A percentile compares a stretch with the other conserved stretches of the same genome.
phyloP scores from a whole-genome alignment of 495 filamentous ascomycete genomes.

The Lasiosphaeria miniovina region DNA sequence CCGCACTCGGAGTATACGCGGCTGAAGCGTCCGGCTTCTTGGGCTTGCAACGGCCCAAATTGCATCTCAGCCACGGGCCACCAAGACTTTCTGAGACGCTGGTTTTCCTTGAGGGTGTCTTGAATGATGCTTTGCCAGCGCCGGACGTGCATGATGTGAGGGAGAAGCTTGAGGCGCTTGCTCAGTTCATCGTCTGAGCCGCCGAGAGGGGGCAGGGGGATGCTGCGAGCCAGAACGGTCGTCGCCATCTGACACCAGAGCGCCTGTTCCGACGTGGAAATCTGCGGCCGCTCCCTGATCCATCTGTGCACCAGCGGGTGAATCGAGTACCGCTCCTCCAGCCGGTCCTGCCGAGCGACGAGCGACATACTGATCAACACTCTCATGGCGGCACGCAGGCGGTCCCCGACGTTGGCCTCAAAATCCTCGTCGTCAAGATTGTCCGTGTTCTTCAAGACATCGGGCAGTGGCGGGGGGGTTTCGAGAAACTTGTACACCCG shows the following conservation, averaged over 20 bases:
- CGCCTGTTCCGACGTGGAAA: conserved; percentile 9
- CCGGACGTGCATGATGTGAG: conserved; percentile 10
- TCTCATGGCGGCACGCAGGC: background rate
- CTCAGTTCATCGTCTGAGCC: background rate
- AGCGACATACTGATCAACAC: conserved; percentile 8
- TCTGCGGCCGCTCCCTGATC: conserved; percentile 9
- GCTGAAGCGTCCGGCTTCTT: conserved; percentile 11
- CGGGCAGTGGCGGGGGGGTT: no score
- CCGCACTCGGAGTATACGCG: conserved; percentile 9
- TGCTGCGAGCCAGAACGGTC: background rate
- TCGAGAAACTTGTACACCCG: no score
- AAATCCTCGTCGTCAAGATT: background rate
- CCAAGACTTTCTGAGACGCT: background rate
- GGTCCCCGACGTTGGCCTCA: conserved; percentile 2
- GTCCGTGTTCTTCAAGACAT: no score
- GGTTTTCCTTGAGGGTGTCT: conserved; percentile 2
- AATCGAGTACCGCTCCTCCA: conserved; percentile 6
- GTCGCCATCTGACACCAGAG: conserved; percentile 8
- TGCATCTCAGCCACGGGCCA: conserved; percentile 5
- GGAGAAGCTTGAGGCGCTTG: conserved; percentile 1
- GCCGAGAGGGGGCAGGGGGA: conserved; percentile 6
- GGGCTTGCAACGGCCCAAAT: conserved; percentile 3
- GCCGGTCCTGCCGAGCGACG: conserved; percentile 1
- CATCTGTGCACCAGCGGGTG: conserved; percentile 13
- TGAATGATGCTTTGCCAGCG: conserved; percentile 1